Percentiles rank a stretch among this genome's conserved stretches.
Conservation (phyloP, 73 alveolate species). For the Breviolum minutum region DNA sequence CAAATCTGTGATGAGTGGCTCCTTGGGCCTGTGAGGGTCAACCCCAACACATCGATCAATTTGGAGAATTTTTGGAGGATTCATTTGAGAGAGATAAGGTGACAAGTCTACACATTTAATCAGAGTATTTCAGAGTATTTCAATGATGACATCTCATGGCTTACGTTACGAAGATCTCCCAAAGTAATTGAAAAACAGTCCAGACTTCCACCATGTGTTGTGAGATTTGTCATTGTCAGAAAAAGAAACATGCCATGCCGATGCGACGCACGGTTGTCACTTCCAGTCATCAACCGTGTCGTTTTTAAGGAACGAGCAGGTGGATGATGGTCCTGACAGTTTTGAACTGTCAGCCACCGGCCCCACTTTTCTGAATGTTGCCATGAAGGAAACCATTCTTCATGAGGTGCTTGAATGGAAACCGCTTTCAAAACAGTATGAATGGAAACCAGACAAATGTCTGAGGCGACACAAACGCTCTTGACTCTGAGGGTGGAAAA, state of each 20-base stretch:
- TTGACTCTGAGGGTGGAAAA: no score
- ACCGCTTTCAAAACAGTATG: no score
- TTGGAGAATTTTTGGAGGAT: background rate
- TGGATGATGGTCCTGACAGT: slow-evolving; percentile 45
- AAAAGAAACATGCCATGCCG: background rate
- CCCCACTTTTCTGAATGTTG: slow-evolving; percentile 77
- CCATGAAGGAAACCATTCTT: slow-evolving; percentile 85
- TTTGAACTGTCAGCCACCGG: slow-evolving; percentile 38
- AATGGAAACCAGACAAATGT: no score
- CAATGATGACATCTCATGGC: no score
- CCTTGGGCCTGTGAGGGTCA: background rate
- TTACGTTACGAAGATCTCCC: no score
- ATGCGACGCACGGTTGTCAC: background rate
- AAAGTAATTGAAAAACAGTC: no score
- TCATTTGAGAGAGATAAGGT: no score
- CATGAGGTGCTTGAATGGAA: slow-evolving; percentile 9
- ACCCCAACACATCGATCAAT: background rate
- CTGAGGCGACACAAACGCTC: no score
- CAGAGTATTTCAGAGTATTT: no score
- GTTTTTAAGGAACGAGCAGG: slow-evolving; percentile 13
- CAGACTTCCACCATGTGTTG: no score
- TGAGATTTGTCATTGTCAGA: background rate
- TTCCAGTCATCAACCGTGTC: background rate
- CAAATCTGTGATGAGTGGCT: background rate
- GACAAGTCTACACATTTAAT: no score